Evolutionary conservation across 331 rosid genomes (phyloP).

Genomic region (Pyrus hybrid): DNA sequence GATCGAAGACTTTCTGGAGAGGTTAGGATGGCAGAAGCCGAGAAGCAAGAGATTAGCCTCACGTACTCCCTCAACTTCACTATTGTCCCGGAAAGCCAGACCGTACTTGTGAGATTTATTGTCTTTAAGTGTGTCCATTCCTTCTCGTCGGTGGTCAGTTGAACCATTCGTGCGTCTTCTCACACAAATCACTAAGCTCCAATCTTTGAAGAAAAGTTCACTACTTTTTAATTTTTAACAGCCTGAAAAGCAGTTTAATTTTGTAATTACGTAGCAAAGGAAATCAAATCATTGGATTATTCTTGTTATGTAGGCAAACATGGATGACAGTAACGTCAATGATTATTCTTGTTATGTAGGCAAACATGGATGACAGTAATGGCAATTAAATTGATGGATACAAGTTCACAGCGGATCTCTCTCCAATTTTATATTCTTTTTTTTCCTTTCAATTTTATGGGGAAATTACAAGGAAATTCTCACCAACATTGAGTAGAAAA

Average conservation of each 20-base stretch:
- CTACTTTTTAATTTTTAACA: background rate
- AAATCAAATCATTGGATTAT: background rate
- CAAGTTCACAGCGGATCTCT: too few species aligned
- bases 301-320: background rate
- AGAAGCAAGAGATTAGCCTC: slow-evolving; percentile 26
- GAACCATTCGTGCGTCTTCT: background rate
- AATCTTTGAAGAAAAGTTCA: background rate
- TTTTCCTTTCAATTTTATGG: too few species aligned
- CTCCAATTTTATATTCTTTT: background rate
- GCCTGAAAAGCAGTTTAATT: background rate
- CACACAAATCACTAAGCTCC: background rate
- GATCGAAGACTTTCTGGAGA: slow-evolving; percentile 82
- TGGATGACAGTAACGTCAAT: too few species aligned
- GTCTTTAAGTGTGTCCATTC: background rate
- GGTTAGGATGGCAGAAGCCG: slow-evolving; percentile 71
- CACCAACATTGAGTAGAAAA: background rate
- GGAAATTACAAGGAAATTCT: background rate
- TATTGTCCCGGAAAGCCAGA: slow-evolving; percentile 14
- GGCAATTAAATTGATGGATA: background rate
- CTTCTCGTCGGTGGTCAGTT: background rate
- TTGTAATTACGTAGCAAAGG: background rate
- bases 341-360: background rate
- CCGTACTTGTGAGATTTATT: slow-evolving; percentile 16
- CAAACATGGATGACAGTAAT: background rate
- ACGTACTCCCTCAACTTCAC: slow-evolving; percentile 19